Evolutionary conservation across 768 basidiomycete genomes (phyloP).

Genomic region (Coprinopsis marcescibilis): DNA sequence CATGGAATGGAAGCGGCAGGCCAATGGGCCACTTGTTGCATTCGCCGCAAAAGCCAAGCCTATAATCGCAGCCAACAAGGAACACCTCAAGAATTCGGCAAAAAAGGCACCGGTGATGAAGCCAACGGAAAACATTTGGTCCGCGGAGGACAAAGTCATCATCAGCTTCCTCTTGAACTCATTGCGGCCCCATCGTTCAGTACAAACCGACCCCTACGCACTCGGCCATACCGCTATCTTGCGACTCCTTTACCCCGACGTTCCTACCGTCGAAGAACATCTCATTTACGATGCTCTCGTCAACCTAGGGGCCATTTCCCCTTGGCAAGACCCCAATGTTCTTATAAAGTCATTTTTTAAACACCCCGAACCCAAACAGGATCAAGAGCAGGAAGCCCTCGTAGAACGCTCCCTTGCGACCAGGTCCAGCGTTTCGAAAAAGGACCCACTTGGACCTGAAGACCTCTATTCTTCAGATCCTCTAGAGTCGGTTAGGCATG

Average conservation of each 20-base stretch:
- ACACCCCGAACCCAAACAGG: slow-evolving; percentile 29
- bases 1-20: slow-evolving; percentile 37
- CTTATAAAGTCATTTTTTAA: slow-evolving; percentile 34
- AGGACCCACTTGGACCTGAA: slow-evolving; percentile 45
- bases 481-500: slow-evolving; percentile 69
- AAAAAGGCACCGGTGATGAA: slow-evolving; percentile 24
- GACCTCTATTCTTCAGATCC: slow-evolving; percentile 63
- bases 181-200: slow-evolving; percentile 39
- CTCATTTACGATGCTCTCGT: slow-evolving; percentile 46
- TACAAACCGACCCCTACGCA: slow-evolving; percentile 60
- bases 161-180: slow-evolving; percentile 54
- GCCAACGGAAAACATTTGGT: slow-evolving; percentile 33
- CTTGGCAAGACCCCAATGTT: slow-evolving; percentile 66
- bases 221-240: slow-evolving; percentile 49
- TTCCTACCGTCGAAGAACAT: slow-evolving; percentile 24
- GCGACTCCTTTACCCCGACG: slow-evolving; percentile 43
- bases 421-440: slow-evolving; percentile 15
- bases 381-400: slow-evolving; percentile 23
- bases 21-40: slow-evolving; percentile 32
- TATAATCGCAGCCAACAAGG: slow-evolving; percentile 32
- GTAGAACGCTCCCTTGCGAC: slow-evolving; percentile 23
- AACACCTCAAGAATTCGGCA: slow-evolving; percentile 24
- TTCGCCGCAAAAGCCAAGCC: slow-evolving; percentile 48
- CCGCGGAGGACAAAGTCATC: slow-evolving; percentile 47
- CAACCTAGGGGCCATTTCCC: slow-evolving; percentile 68